phyloP scores from a whole-genome alignment of 768 basidiomycete species.

The Tricholoma saponaceum region DNA sequence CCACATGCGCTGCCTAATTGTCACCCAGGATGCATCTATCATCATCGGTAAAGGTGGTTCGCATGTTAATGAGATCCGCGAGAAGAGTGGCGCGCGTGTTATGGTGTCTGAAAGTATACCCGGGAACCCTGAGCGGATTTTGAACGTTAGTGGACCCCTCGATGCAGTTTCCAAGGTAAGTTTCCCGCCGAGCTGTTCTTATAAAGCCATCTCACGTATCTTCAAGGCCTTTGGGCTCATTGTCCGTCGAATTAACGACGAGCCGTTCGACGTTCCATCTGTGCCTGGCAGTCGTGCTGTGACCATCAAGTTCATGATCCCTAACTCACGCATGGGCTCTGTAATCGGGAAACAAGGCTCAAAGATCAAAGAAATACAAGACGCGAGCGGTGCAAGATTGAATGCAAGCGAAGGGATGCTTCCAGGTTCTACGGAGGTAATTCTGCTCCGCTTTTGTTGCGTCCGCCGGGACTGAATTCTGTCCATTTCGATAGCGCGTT shows the following conservation, averaged over 20 bases:
- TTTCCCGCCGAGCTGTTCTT: constrained; percentile 3
- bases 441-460: constrained; percentile 14
- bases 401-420: constrained; percentile 99
- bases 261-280: constrained; percentile 96
- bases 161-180: constrained; percentile 98
- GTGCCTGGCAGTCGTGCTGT: constrained; percentile 97
- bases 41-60: constrained; percentile 96
- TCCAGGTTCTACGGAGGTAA: constrained; percentile 97
- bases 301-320: constrained; percentile 99
- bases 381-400: constrained; percentile 92
- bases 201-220: neutral
- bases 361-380: constrained; percentile 99
- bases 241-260: constrained; percentile 97
- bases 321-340: constrained; percentile 98
- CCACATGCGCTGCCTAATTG: constrained; percentile 97
- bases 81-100: constrained; percentile 94
- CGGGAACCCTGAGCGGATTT: constrained; percentile 97
- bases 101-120: constrained; percentile 98
- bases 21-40: constrained; percentile 98
- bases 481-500: constrained; percentile 63
- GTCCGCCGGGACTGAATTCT: constrained; percentile 7
- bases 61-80: constrained; percentile 97
- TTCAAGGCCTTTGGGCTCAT: constrained; percentile 94
- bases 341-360: constrained; percentile 97
- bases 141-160: constrained; percentile 93